A percentile compares a stretch with the other conserved stretches of the same genome.
Evolutionary conservation across 306 rosid species (phyloP).

Genomic region (Cercis canadensis): DNA sequence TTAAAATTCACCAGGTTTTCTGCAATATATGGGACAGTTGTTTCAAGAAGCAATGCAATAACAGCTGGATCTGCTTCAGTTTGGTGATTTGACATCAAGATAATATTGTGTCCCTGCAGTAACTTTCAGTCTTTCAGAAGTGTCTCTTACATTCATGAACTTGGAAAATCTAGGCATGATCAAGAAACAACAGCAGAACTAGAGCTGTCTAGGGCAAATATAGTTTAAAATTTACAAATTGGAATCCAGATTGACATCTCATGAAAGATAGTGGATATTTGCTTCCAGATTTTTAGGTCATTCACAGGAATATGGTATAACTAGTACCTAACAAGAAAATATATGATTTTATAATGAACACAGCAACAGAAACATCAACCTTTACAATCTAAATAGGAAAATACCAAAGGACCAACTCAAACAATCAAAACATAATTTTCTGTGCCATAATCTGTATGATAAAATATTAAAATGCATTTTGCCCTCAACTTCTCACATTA

Average conservation of each 20-base stretch:
- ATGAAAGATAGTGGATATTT: conserved; percentile 25
- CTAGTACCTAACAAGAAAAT: conserved; percentile 20
- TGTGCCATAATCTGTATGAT: conserved; percentile 15
- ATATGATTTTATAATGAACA: not conserved
- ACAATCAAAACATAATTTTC: conserved; percentile 17
- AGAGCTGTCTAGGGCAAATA: conserved; percentile 14
- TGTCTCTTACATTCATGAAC: conserved; percentile 33
- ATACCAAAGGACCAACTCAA: conserved; percentile 9
- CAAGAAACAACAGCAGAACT: not conserved
- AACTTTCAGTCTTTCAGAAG: conserved; percentile 34
- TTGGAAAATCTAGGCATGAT: conserved; percentile 3
- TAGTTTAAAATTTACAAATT: conserved; percentile 24
- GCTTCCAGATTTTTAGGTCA: conserved; percentile 14
- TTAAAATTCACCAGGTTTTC: conserved; percentile 72
- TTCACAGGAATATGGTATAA: conserved; percentile 28
- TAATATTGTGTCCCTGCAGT: conserved; percentile 93
- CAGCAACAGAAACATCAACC: conserved; percentile 36
- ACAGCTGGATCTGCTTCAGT: conserved; percentile 98
- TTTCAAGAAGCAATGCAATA: conserved; percentile 87
- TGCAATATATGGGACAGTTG: conserved; percentile 65
- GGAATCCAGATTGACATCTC: conserved; percentile 33
- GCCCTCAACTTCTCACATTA: conserved; percentile 7
- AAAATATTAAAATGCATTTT: conserved; percentile 31
- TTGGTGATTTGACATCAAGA: conserved; percentile 97
- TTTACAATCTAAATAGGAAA: conserved; percentile 33